Base-by-base conservation (phyloP, 345 rosid species). In the Euclidium syriacum region DNA sequence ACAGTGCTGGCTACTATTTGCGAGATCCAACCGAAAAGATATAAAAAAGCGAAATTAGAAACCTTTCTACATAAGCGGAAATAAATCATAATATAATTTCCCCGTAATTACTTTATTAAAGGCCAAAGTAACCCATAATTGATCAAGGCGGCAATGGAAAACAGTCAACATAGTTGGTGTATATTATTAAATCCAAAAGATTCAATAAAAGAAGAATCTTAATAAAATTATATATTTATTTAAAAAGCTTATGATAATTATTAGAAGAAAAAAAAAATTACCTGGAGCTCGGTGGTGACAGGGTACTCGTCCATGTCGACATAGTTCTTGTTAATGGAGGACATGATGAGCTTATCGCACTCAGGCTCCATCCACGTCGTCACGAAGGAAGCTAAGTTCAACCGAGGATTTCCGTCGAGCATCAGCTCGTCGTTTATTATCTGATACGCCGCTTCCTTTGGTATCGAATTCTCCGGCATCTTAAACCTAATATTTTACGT, bases 321-420 rank as follows among this genome's bases (percentile, higher is more conserved):
- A 41, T 87, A 90, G 82, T 90, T 90, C 79, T 90, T 90, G 88
- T 87, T 90, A 30, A 87, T 71, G 52, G 97, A 62, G 15, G 74
- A 77, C 97, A 90, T 90, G 30, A 90, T 90, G 42, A 90, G 97
- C 80, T 85, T 84, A 49, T 90, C 88, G 15, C 97, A 90, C 72
- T 90, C 97, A 2, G 97, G 96, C 73, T 91, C 96, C 96, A 91
- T 91, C 96, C 96, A 87, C 0, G 98, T 91, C 0, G 96, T 91
- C 52, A 91, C 96, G 35, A 87, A 91, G 4, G 96, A 91, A 4
- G 98, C 97, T 67, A 90, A 75, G 76, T 91, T 88, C 58, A 91
- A 66, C 81, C 96, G 67, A 1, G 98, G 98, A 47, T 83, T 88
- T 7, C 96, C 95, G 5, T 91, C 98, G 4, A 88, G 84, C 95